phyloP scores from a whole-genome alignment of 1,284 basidiomycete genomes.

The Cryptococcus hybrid region DNA sequence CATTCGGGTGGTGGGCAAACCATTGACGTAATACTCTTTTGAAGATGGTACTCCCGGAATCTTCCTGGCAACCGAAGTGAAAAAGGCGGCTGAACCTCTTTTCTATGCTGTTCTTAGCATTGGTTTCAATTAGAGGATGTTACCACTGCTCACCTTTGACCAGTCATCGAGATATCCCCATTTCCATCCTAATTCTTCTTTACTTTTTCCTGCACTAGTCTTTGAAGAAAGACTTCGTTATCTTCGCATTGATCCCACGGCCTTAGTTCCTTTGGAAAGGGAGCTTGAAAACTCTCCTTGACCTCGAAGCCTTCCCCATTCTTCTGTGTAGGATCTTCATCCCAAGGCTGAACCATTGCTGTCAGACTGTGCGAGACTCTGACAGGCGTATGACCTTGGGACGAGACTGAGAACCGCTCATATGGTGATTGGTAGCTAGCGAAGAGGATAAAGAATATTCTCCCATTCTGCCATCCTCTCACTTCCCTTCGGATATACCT shows the following conservation, averaged over 20 bases:
- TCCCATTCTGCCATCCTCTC: slow-evolving; percentile 70
- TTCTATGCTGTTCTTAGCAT: slow-evolving; percentile 54
- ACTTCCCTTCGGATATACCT: slow-evolving; percentile 57
- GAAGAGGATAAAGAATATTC: slow-evolving; percentile 73
- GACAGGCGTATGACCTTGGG: background rate
- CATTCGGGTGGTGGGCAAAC: slow-evolving; percentile 55
- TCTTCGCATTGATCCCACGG: slow-evolving; percentile 63
- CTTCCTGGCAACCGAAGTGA: slow-evolving; percentile 52
- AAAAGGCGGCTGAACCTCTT: slow-evolving; percentile 65
- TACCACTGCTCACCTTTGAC: background rate
- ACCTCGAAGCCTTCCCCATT: slow-evolving; percentile 4
- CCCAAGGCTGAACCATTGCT: background rate
- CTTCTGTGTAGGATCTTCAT: background rate
- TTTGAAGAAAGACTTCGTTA: slow-evolving; percentile 56
- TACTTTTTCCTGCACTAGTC: slow-evolving; percentile 23
- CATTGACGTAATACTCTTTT: slow-evolving; percentile 18
- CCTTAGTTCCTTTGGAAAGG: slow-evolving; percentile 52
- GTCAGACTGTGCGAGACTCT: background rate
- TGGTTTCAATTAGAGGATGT: background rate
- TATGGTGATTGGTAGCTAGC: slow-evolving; percentile 78
- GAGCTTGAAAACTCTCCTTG: slow-evolving; percentile 25
- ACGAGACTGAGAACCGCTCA: slow-evolving; percentile 3
- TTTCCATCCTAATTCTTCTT: slow-evolving; percentile 12
- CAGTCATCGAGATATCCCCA: background rate
- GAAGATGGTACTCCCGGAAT: slow-evolving; percentile 9